phyloP scores from a whole-genome alignment of 108 stramenopile species.

The Cyclotella atomus region DNA sequence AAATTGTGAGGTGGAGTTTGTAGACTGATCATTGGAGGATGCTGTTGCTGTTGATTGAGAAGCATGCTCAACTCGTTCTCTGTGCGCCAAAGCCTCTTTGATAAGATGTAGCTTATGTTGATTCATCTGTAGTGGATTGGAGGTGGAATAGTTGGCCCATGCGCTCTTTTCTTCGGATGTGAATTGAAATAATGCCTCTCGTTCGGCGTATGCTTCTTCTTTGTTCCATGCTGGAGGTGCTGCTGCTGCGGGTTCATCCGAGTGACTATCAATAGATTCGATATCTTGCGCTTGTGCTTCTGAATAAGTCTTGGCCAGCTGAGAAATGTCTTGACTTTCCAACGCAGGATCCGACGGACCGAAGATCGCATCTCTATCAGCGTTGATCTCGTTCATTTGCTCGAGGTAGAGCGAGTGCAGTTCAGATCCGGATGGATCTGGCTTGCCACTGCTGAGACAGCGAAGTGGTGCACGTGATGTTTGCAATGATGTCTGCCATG shows the following conservation, averaged over 20 bases:
- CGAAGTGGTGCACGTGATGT: too few species aligned
- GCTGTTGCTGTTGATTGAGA: too few species aligned
- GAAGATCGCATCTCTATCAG: slow-evolving; percentile 38
- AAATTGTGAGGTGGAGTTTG: slow-evolving; percentile 36
- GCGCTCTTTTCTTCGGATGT: slow-evolving; percentile 64
- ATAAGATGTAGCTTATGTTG: slow-evolving; percentile 28
- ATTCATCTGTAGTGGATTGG: slow-evolving; percentile 22
- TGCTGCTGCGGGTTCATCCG: neutral
- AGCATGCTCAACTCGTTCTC: neutral
- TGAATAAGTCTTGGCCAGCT: slow-evolving; percentile 12
- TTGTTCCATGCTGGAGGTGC: slow-evolving; percentile 28
- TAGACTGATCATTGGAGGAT: too few species aligned
- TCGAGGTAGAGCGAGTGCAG: slow-evolving; percentile 45
- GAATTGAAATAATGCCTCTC: slow-evolving; percentile 74
- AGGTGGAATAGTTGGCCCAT: slow-evolving; percentile 51
- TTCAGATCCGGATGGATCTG: slow-evolving; percentile 7
- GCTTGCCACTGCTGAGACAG: too few species aligned
- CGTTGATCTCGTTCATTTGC: slow-evolving; percentile 48
- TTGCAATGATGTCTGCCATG: too few species aligned
- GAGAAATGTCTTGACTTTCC: slow-evolving; percentile 31
- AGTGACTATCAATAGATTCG: neutral
- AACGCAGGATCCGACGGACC: slow-evolving; percentile 24
- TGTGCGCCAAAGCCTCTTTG: slow-evolving; percentile 17
- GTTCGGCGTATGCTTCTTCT: slow-evolving; percentile 59
- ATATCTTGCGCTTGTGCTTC: neutral